Evolutionary conservation across 257 asterid species (phyloP), one percentile per base, ranked within the genome.

Genomic region (Solanum dulcamara): DNA sequence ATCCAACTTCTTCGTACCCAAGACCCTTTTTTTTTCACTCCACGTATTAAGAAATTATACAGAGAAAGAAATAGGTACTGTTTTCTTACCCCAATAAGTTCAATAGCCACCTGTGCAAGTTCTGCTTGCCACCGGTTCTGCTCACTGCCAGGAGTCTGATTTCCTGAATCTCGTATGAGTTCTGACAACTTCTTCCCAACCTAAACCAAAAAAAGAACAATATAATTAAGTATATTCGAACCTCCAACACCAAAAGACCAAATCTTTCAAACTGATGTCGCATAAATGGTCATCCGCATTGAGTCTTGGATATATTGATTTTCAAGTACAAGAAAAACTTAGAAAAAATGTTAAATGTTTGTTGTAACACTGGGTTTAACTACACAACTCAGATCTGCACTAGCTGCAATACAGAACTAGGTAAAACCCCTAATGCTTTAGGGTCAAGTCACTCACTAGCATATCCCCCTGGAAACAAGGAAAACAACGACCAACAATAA

Each of bases 71-170:
- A 83, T 20, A 40, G 28, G 42, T 17, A 82, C 4, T 60, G 30
- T 55, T 53, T 81, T 67, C 97, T 90, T 91, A 97, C 99, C 92
- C 97, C 99, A 81, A 97, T 95, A 77, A 97, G 91, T 91, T 97
- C 99, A 70, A 97, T 91, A 59, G 98, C 88, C 90, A 94, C 99
- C 91, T 95, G 98, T 28, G 93, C 89, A 81, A 97, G 99, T 91
- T 97, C 99, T 28, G 94, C 42, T 87, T 93, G 98, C 99, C 99
- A 97, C 92, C 98, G 91, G 84, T 93, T 94, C 88, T 93, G 97
- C 90, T 97, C 98, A 83, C 93, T 91, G 77, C 96, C 93, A 57
- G 94, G 88, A 37, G 97, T 90, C 91, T 93, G 98, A 85, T 92
- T 90, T 68, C 99, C 99, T 62, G 93, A 92, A 91, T 97, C 99